These are phyloP conservation scores for Lenzites betulinus DNA, from an alignment of 768 basidiomycete genomes.

Conservation along the genomic window DNA sequence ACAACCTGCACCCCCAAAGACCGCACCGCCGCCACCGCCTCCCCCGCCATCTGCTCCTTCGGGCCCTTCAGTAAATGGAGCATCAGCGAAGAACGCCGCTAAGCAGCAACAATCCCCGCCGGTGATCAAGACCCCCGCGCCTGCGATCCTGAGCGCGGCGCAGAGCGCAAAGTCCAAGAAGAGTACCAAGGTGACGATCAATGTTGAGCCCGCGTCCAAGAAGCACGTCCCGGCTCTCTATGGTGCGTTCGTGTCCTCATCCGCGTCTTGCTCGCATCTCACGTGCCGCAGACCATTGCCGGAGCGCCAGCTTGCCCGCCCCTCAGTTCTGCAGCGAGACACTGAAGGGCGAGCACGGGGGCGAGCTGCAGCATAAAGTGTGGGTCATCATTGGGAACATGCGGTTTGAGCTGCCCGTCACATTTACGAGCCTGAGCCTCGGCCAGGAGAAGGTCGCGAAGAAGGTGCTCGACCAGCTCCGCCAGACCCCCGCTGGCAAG, in stretches of 20 bases:
- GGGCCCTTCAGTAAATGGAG: background rate
- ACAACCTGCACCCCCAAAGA: background rate
- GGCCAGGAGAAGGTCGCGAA: constrained; percentile 48
- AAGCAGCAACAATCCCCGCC: background rate
- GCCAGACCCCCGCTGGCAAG: constrained; percentile 21
- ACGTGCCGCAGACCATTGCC: constrained; percentile 27
- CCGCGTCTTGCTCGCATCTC: background rate
- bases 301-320: constrained; percentile 17
- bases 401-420: constrained; percentile 45
- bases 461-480: constrained; percentile 44
- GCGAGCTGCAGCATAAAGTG: constrained; percentile 38
- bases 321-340: constrained; percentile 40
- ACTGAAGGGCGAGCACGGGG: constrained; percentile 25
- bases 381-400: constrained; percentile 51
- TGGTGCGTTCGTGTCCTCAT: constrained; percentile 11
- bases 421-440: constrained; percentile 40
- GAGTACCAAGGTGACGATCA: constrained; percentile 9
- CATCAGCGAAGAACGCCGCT: background rate
- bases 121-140: background rate
- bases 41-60: background rate
- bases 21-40: background rate
- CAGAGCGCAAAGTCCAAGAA: constrained; percentile 4
- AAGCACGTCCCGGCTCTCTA: constrained; percentile 23
- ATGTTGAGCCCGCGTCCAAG: constrained; percentile 16
- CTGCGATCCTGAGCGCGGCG: background rate